phyloP scores from a whole-genome alignment of 2,329 filamentous ascomycete species.

The Chaetomium sp. region DNA sequence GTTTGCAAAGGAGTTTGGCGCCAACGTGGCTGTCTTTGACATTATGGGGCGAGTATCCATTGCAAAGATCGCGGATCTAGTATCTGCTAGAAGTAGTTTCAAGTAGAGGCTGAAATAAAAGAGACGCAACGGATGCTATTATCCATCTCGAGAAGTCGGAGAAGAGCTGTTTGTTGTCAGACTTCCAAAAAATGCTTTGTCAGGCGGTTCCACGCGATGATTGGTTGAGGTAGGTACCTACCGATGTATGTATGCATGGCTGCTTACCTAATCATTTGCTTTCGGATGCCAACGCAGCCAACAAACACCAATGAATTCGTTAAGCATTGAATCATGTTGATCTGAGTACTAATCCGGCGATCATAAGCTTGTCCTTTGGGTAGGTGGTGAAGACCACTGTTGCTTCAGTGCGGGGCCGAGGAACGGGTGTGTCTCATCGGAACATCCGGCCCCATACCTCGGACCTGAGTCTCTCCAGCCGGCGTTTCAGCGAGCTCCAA shows the following conservation, averaged over 20 bases:
- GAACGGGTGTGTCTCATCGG: neutral
- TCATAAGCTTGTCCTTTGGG: neutral
- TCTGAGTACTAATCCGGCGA: too few species aligned
- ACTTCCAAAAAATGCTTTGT: too few species aligned
- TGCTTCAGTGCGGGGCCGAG: neutral
- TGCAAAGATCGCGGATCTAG: neutral
- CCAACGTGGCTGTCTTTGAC: neutral
- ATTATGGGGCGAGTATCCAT: neutral
- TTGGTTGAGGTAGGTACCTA: too few species aligned
- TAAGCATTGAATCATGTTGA: too few species aligned
- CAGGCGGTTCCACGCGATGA: too few species aligned
- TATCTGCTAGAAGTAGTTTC: neutral
- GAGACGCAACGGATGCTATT: too few species aligned
- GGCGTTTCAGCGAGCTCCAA: neutral
- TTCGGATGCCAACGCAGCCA: too few species aligned
- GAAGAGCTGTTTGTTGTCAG: too few species aligned
- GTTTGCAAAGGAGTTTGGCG: slow-evolving; percentile 21
- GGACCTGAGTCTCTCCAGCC: neutral
- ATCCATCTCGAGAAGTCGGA: too few species aligned
- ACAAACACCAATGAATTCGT: too few species aligned
- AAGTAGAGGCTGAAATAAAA: neutral
- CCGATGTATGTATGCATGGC: too few species aligned
- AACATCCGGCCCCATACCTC: neutral
- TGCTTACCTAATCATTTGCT: too few species aligned
- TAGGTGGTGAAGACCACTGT: neutral